Base-by-base conservation (phyloP, 164 flowering plant species). In the Protea cynaroides region DNA sequence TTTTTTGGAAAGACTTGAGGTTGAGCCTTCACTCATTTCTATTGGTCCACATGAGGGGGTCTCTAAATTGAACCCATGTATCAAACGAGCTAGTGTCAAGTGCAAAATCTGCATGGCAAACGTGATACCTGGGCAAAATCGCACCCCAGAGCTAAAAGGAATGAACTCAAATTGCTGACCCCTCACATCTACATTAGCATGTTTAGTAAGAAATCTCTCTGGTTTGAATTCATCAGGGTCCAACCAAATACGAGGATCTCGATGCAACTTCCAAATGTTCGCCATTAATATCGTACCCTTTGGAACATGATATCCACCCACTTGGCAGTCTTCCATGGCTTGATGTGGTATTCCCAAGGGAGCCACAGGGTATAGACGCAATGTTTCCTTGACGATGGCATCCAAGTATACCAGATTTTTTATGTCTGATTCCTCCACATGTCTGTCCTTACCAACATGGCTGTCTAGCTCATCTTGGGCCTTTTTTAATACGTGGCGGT, bases 381-480 rank as follows among this genome's bases (percentile, higher is more conserved):
- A 0, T 10, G 43, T 57, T 57, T 57, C 60, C 23, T 57, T 57
- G 4, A 57, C n/a, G 8, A 57, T 36, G 0, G 60, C 60, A 4
- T 57, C 40, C 11, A 57, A 43, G 43, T 57, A 57, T 8, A 57
- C 21, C 21, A 57, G 21, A 36, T 57, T 57, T 21, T 57, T 57
- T 3, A 57, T 57, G 8, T 57, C 60, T 29, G 60, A 57, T 29
- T 57, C n/a, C n/a, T n/a, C n/a, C n/a, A n/a, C n/a, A n/a, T n/a
- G n/a, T n/a, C n/a, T n/a, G n/a, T n/a, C n/a, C n/a, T n/a, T n/a
- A n/a, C n/a, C n/a, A n/a, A n/a, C n/a, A n/a, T n/a, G n/a, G n/a
- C n/a, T n/a, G n/a, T n/a, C n/a, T n/a, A n/a, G n/a, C n/a, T n/a
- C n/a, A n/a, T n/a, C n/a, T n/a, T n/a, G n/a, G n/a, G n/a, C n/a